Percentiles rank a stretch among this genome's conserved stretches.
These are phyloP conservation scores for Hepatocystis sp. DNA, from an alignment of 169 alveolate species.

Conservation along the genomic window DNA sequence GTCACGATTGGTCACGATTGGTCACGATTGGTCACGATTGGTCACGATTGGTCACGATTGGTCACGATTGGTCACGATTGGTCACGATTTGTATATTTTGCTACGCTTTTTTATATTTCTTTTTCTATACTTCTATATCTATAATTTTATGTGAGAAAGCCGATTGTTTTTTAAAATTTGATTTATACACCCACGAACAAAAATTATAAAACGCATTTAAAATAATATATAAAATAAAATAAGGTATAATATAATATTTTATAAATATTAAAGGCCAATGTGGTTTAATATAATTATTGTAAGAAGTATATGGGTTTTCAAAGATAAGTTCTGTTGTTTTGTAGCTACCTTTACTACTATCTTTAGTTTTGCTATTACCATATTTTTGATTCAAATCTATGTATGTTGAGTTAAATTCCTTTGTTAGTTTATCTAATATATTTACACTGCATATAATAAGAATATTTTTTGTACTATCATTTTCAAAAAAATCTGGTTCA, in stretches of 20 bases:
- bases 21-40: too few relatives aligned
- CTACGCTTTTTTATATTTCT: neutral
- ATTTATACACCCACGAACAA: conserved; percentile 37
- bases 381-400: conserved; percentile 14
- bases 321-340: neutral
- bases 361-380: neutral
- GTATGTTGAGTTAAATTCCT: conserved; percentile 27
- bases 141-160: conserved; percentile 11
- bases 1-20: too few relatives aligned
- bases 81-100: too few relatives aligned
- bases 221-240: conserved; percentile 25
- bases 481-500: conserved; percentile 35
- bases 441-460: conserved; percentile 36
- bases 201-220: conserved; percentile 24
- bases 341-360: neutral
- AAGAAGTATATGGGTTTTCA: conserved; percentile 63
- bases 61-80: too few relatives aligned
- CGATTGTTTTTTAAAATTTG: conserved; percentile 21
- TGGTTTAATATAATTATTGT: conserved; percentile 36
- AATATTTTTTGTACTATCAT: conserved; percentile 8
- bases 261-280: conserved; percentile 70
- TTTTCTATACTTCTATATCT: conserved; percentile 32
- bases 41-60: too few relatives aligned
- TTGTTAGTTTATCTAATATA: conserved; percentile 5
- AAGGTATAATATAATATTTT: conserved; percentile 56